These are phyloP conservation scores for Micractinium sp. DNA, from an alignment of 139 green algal genomes.

Conservation along the genomic window DNA sequence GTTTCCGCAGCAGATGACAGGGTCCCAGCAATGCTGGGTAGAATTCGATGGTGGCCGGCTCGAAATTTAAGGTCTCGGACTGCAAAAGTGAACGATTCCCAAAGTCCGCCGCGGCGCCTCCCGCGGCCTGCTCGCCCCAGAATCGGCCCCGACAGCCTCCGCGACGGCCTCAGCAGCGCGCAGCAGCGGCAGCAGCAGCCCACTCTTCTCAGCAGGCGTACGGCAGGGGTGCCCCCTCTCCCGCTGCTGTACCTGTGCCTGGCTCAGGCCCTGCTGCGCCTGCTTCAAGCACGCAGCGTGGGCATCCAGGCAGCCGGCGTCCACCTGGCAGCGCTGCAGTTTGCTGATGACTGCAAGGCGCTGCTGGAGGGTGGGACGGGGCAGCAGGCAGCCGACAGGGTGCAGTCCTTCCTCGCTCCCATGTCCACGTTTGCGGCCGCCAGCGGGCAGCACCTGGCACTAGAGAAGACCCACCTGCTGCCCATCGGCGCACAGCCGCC, in stretches of 20 bases:
- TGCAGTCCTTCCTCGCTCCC: background rate
- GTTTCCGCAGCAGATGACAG: background rate
- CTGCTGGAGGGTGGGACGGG: background rate
- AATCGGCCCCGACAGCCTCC: too few species aligned
- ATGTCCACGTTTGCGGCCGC: background rate
- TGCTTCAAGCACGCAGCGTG: background rate
- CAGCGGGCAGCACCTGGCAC: too few species aligned
- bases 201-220: constrained; percentile 21
- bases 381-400: background rate
- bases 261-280: constrained; percentile 26
- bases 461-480: too few species aligned
- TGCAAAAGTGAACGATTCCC: too few species aligned
- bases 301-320: background rate
- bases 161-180: too few species aligned
- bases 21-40: too few species aligned
- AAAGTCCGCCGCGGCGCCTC: too few species aligned
- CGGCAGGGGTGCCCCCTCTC: constrained; percentile 42
- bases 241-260: constrained; percentile 41
- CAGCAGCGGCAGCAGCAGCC: too few species aligned
- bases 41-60: too few species aligned
- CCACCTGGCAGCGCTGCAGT: background rate
- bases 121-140: too few species aligned
- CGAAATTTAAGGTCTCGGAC: too few species aligned
- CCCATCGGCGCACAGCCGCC: background rate
- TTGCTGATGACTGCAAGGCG: constrained; percentile 9